phyloP scores from a whole-genome alignment of 148 eudicot genomes.

The Gaultheria prostrata region DNA sequence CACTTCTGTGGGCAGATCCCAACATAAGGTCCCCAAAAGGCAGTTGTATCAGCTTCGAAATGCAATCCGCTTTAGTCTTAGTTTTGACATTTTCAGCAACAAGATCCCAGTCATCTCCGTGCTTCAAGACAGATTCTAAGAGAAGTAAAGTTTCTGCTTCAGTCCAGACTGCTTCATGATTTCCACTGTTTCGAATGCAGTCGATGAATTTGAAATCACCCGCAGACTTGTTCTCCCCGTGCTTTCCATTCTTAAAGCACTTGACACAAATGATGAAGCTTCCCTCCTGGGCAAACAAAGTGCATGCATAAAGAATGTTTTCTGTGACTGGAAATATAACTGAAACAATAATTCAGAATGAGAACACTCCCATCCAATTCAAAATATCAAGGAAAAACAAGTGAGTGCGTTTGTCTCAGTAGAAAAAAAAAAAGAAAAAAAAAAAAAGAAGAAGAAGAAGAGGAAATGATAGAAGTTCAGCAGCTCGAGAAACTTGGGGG shows the following conservation, averaged over 20 bases:
- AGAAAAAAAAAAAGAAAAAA: neutral
- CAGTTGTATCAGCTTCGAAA: slow-evolving; percentile 82
- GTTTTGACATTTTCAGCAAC: slow-evolving; percentile 79
- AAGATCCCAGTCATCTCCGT: slow-evolving; percentile 93
- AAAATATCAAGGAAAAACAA: neutral
- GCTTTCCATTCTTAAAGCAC: slow-evolving; percentile 61
- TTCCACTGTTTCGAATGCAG: slow-evolving; percentile 24
- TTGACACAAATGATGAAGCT: slow-evolving; percentile 51
- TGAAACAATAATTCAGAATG: neutral
- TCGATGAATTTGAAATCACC: slow-evolving; percentile 69
- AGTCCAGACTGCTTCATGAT: slow-evolving; percentile 56
- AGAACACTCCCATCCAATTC: slow-evolving; percentile 6
- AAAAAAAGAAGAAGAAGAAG: neutral
- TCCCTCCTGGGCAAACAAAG: slow-evolving; percentile 41
- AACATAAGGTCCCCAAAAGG: slow-evolving; percentile 96
- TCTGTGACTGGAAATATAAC: neutral
- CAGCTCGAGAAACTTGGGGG: too few relatives aligned
- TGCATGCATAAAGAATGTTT: neutral
- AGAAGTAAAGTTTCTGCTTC: slow-evolving; percentile 90
- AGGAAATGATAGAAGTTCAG: neutral
- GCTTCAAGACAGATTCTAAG: slow-evolving; percentile 81
- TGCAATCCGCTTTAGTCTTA: slow-evolving; percentile 79
- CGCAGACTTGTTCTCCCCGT: slow-evolving; percentile 52
- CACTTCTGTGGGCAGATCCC: slow-evolving; percentile 48
- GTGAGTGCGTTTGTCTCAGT: neutral